These are phyloP conservation scores for Lentinus brumalis DNA, from an alignment of 768 basidiomycete species.

Conservation along the genomic window DNA sequence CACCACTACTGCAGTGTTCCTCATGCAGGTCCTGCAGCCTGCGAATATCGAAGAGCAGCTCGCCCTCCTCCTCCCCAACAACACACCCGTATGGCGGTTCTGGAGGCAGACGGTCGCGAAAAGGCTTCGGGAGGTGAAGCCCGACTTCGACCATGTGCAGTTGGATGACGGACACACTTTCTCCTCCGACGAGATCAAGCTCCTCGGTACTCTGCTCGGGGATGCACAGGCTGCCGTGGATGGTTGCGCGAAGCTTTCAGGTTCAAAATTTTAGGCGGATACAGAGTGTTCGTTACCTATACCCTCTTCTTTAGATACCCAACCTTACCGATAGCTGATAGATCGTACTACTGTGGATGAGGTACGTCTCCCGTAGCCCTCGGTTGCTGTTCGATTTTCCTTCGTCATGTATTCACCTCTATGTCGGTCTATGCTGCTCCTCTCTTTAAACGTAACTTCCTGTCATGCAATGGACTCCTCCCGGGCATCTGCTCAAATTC, in stretches of 20 bases:
- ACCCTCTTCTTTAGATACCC: not conserved
- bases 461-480: too few species aligned
- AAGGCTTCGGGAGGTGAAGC: not conserved
- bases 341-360: not conserved
- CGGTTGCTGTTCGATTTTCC: too few species aligned
- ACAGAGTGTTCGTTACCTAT: not conserved
- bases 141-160: not conserved
- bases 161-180: not conserved
- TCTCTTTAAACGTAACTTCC: too few species aligned
- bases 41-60: constrained; percentile 2
- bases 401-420: too few species aligned
- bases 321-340: not conserved
- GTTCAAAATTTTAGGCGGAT: not conserved
- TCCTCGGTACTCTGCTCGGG: not conserved
- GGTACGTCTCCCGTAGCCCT: not conserved
- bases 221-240: constrained; percentile 1
- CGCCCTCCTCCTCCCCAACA: constrained; percentile 2
- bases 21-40: not conserved
- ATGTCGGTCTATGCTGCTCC: too few species aligned
- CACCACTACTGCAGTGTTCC: not conserved
- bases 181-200: not conserved
- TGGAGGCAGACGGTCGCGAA: constrained; percentile 5
- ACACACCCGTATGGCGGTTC: constrained; percentile 2
- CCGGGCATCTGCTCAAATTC: too few species aligned
- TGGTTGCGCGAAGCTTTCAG: not conserved